Evolutionary conservation across 179 eudicot species (phyloP).

Genomic region (Camellia oleifera): DNA sequence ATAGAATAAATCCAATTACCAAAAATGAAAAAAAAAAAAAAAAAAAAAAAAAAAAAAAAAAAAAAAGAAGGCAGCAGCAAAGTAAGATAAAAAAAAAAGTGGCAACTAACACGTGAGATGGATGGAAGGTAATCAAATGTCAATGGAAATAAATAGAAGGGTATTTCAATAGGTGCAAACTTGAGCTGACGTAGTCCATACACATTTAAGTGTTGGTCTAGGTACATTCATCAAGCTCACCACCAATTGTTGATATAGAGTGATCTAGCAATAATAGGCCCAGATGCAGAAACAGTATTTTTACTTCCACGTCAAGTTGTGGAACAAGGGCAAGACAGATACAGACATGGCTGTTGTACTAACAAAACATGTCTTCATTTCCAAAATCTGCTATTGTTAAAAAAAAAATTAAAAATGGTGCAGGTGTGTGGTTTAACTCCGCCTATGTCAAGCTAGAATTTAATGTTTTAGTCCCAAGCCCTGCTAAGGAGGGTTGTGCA

Average conservation of each 20-base stretch:
- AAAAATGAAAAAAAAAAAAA: neutral
- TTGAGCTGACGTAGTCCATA: constrained; percentile 3
- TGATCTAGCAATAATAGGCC: neutral
- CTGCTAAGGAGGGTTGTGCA: no score
- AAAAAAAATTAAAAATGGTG: neutral
- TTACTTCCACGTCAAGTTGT: neutral
- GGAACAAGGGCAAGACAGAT: neutral
- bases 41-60: neutral
- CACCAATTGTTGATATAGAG: neutral
- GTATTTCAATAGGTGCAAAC: neutral
- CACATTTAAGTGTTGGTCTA: neutral
- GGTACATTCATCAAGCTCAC: constrained; percentile 1
- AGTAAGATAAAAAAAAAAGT: neutral
- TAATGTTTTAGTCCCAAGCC: no score
- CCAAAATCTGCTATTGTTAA: neutral
- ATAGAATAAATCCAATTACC: neutral
- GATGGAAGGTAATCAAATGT: neutral
- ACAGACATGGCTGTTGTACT: neutral
- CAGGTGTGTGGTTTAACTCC: no score
- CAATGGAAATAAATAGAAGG: neutral
- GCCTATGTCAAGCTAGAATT: no score
- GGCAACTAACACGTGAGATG: neutral
- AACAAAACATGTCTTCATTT: neutral
- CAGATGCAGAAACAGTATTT: neutral
- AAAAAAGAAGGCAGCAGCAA: neutral